Conservation (phyloP, 768 basidiomycete species). For the Pisolithus marmoratus region DNA sequence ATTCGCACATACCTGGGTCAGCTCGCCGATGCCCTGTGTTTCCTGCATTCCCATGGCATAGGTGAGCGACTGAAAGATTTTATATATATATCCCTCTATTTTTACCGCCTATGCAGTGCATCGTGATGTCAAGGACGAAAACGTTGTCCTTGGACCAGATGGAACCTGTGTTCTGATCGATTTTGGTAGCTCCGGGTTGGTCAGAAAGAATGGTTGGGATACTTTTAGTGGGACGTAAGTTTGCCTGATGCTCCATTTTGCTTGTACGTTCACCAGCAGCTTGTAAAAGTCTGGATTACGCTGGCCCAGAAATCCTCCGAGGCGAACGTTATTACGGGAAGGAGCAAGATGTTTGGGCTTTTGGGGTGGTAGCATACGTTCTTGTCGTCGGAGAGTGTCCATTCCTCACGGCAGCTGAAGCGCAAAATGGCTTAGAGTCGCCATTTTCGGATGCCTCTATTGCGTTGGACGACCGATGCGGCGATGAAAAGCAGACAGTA, state of each 20-base stretch:
- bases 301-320: conserved; percentile 92
- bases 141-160: conserved; percentile 75
- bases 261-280: conserved; percentile 6
- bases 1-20: conserved; percentile 87
- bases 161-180: conserved; percentile 92
- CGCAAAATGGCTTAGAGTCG: conserved; percentile 75
- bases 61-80: conserved; percentile 45
- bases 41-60: conserved; percentile 88
- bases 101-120: conserved; percentile 52
- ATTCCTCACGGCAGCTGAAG: conserved; percentile 86
- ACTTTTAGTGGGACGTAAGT: conserved; percentile 91
- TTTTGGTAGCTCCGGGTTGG: conserved; percentile 88
- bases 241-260: conserved; percentile 3
- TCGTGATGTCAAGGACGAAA: conserved; percentile 98
- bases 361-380: conserved; percentile 95
- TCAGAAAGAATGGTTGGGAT: conserved; percentile 83
- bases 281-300: conserved; percentile 73
- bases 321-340: conserved; percentile 94
- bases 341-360: conserved; percentile 98
- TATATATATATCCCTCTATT: conserved; percentile 4
- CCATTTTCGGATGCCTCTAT: conserved; percentile 75
- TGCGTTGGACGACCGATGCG: conserved; percentile 73
- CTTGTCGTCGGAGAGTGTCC: conserved; percentile 90
- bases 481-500: conserved; percentile 62
- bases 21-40: conserved; percentile 84